Evolutionary conservation across 2,329 filamentous ascomycete genomes (phyloP).

Genomic region (Onygenales sp.): DNA sequence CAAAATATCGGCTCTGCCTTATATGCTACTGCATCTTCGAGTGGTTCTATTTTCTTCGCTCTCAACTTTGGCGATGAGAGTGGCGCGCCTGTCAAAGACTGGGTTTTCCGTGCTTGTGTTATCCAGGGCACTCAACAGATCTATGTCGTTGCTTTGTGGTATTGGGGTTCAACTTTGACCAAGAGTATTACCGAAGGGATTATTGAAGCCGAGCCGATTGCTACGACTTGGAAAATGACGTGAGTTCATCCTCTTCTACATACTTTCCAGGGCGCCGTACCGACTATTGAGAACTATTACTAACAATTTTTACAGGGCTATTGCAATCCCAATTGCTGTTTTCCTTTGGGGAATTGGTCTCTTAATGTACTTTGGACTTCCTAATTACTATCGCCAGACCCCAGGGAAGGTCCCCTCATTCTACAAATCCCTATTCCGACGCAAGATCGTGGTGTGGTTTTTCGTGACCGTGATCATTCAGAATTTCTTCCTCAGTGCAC

Average conservation of each 20-base stretch:
- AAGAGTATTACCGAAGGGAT: conserved; percentile 34
- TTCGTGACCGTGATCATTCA: conserved; percentile 54
- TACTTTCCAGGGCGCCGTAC: neutral
- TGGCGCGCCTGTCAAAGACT: conserved; percentile 52
- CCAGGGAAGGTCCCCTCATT: conserved; percentile 57
- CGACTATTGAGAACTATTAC: conserved; percentile 13
- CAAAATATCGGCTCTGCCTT: conserved; percentile 53
- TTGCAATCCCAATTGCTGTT: conserved; percentile 49
- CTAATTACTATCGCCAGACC: conserved; percentile 56
- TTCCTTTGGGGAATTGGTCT: conserved; percentile 49
- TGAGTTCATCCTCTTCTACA: conserved; percentile 13
- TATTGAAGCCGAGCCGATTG: neutral
- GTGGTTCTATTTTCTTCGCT: conserved; percentile 56
- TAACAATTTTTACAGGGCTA: conserved; percentile 27
- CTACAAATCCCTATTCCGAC: conserved; percentile 51
- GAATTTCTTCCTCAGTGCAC: conserved; percentile 58
- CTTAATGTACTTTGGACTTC: conserved; percentile 51
- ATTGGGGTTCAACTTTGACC: conserved; percentile 52
- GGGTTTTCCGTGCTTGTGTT: conserved; percentile 57
- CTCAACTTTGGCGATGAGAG: conserved; percentile 59
- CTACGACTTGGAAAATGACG: conserved; percentile 32
- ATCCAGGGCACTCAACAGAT: conserved; percentile 60
- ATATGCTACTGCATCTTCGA: conserved; percentile 54
- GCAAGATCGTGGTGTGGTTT: conserved; percentile 60
- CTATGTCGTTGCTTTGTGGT: conserved; percentile 57